Conservation (phyloP, 2,329 filamentous ascomycete genomes). For the Fusarium luffae region DNA sequence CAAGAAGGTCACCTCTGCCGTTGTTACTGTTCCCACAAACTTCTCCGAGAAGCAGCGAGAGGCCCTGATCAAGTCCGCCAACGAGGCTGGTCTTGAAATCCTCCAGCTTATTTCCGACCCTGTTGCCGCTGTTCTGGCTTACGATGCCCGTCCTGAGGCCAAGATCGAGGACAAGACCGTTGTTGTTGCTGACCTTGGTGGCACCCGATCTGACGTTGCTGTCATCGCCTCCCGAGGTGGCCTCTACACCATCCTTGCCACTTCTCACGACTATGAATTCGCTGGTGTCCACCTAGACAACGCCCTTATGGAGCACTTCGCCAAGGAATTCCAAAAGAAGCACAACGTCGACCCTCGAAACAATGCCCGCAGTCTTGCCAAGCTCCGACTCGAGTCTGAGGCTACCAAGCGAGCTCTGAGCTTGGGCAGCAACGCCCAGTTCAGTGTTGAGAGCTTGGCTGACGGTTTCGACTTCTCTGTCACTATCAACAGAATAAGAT, state of each 20-base stretch:
- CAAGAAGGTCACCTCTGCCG: slow-evolving; percentile 92
- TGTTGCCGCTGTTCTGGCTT: slow-evolving; percentile 86
- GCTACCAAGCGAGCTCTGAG: slow-evolving; percentile 91
- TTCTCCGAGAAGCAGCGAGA: slow-evolving; percentile 88
- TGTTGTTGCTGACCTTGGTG: slow-evolving; percentile 92
- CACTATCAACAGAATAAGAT: slow-evolving; percentile 92
- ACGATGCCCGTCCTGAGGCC: slow-evolving; percentile 85
- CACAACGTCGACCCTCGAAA: slow-evolving; percentile 88
- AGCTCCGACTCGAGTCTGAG: slow-evolving; percentile 92
- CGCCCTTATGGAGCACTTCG: slow-evolving; percentile 93
- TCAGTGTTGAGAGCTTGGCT: slow-evolving; percentile 91
- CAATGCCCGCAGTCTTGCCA: slow-evolving; percentile 84
- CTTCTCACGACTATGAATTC: slow-evolving; percentile 94
- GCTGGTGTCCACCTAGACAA: slow-evolving; percentile 88
- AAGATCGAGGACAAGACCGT: slow-evolving; percentile 85
- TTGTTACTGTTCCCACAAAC: slow-evolving; percentile 94
- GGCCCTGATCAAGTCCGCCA: slow-evolving; percentile 80
- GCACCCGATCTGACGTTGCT: slow-evolving; percentile 90
- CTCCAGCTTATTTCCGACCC: slow-evolving; percentile 95
- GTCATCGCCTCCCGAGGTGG: slow-evolving; percentile 92
- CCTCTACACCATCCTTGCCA: slow-evolving; percentile 95
- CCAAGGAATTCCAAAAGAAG: slow-evolving; percentile 99
- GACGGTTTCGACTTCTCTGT: slow-evolving; percentile 91
- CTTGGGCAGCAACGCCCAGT: slow-evolving; percentile 86
- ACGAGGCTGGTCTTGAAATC: slow-evolving; percentile 84